A percentile compares a stretch with the other conserved stretches of the same genome.
Evolutionary conservation across 2,329 filamentous ascomycete species (phyloP).

Genomic region (Fusarium agapanthi): DNA sequence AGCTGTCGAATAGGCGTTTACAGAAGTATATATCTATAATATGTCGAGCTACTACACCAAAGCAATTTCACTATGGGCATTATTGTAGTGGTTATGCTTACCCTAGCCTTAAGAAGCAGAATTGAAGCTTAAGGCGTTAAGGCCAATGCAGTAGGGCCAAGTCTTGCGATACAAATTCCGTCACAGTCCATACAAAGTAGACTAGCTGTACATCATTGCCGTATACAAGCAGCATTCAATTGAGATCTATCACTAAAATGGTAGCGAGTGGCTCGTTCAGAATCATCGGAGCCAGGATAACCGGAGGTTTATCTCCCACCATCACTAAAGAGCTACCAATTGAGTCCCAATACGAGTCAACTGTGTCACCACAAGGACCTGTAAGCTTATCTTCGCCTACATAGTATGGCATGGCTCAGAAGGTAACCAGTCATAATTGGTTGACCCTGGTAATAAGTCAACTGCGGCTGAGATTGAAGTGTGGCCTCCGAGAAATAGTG

Average conservation of each 20-base stretch:
- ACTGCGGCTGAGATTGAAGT: not conserved
- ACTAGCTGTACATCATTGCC: not conserved
- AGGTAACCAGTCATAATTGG: not conserved
- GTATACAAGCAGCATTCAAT: not conserved
- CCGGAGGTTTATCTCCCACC: not conserved
- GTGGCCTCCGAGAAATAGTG: slow-evolving; percentile 19
- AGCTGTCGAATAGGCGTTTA: not conserved
- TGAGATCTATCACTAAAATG: not conserved
- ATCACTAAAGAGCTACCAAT: not conserved
- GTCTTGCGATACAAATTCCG: not conserved
- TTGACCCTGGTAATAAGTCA: not conserved
- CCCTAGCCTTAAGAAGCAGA: not conserved
- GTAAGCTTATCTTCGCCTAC: not conserved
- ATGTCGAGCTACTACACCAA: not conserved
- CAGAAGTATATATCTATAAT: not conserved
- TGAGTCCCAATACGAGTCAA: not conserved
- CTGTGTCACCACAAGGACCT: not conserved
- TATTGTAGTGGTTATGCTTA: not conserved
- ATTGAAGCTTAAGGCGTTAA: not conserved
- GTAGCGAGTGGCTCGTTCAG: not conserved
- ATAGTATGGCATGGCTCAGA: not conserved
- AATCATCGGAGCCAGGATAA: no score
- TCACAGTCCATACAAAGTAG: no score
- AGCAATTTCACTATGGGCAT: not conserved
- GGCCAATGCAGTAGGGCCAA: not conserved